Evolutionary conservation across 2,329 filamentous ascomycete genomes (phyloP).

Genomic region (Fusarium veterinarium): DNA sequence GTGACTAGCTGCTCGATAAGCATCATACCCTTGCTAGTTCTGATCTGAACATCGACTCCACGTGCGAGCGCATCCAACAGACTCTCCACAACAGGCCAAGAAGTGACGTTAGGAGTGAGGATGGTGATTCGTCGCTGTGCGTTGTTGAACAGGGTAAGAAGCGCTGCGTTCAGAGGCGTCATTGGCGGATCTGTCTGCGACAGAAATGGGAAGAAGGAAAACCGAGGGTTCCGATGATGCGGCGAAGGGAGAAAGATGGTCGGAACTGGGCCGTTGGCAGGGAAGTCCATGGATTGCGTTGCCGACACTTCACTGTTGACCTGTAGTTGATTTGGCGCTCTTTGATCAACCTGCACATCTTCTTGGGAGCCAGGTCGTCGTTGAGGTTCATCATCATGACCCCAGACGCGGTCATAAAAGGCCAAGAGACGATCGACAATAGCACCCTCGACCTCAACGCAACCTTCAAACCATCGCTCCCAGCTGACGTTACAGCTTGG

Average conservation of each 20-base stretch:
- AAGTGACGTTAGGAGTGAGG: slow-evolving; percentile 83
- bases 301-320: slow-evolving; percentile 39
- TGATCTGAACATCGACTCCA: slow-evolving; percentile 74
- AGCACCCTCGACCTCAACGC: slow-evolving; percentile 72
- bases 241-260: slow-evolving; percentile 79
- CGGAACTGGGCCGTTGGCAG: slow-evolving; percentile 49
- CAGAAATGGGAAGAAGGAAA: slow-evolving; percentile 69
- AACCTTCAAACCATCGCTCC: slow-evolving; percentile 89
- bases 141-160: slow-evolving; percentile 69
- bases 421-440: slow-evolving; percentile 70
- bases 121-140: slow-evolving; percentile 72
- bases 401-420: slow-evolving; percentile 80
- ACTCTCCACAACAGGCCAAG: slow-evolving; percentile 69
- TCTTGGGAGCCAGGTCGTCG: background rate
- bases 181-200: slow-evolving; percentile 61
- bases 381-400: slow-evolving; percentile 32
- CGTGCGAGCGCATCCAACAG: slow-evolving; percentile 70
- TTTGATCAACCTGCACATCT: background rate
- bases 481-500: slow-evolving; percentile 88
- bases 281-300: slow-evolving; percentile 46
- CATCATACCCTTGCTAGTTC: slow-evolving; percentile 79
- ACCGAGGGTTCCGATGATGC: slow-evolving; percentile 75
- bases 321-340: background rate
- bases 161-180: slow-evolving; percentile 75
- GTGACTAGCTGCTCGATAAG: slow-evolving; percentile 84